Evolutionary conservation across 202 grass and related monocot species (phyloP).

Genomic region (Musa balbisiana): DNA sequence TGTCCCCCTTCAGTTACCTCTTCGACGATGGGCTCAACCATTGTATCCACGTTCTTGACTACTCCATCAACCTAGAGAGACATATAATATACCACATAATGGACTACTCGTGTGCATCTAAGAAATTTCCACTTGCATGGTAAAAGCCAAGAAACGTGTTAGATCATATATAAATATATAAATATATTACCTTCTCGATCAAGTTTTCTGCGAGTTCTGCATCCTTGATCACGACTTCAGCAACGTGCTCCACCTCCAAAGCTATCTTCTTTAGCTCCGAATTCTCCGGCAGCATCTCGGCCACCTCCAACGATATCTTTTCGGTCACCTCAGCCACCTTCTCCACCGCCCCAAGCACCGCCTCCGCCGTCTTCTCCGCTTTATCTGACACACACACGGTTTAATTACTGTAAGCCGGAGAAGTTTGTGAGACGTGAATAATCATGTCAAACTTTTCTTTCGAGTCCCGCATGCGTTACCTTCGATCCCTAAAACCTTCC

Average conservation of each 20-base stretch:
- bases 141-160: too few species aligned
- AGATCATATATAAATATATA: too few species aligned
- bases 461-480: neutral
- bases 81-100: too few species aligned
- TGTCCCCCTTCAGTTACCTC: too few species aligned
- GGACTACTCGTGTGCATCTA: too few species aligned
- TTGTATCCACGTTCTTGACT: too few species aligned
- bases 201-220: neutral
- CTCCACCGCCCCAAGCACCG: neutral
- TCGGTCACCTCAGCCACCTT: constrained; percentile 3
- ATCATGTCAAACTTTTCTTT: neutral
- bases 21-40: too few species aligned
- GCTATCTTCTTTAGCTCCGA: neutral
- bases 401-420: neutral
- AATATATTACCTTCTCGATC: constrained; percentile 2
- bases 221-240: neutral
- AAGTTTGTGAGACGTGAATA: neutral
- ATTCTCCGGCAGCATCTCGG: neutral
- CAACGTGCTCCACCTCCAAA: constrained; percentile 10
- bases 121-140: too few species aligned
- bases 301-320: neutral
- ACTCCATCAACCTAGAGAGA: too few species aligned
- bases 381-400: neutral
- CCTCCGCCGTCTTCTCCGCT: constrained; percentile 1
- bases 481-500: constrained; percentile 6